A percentile compares a stretch with the other conserved stretches of the same genome.
Conservation (phyloP, 2,329 filamentous ascomycete genomes). For the Fusarium nygamai region DNA sequence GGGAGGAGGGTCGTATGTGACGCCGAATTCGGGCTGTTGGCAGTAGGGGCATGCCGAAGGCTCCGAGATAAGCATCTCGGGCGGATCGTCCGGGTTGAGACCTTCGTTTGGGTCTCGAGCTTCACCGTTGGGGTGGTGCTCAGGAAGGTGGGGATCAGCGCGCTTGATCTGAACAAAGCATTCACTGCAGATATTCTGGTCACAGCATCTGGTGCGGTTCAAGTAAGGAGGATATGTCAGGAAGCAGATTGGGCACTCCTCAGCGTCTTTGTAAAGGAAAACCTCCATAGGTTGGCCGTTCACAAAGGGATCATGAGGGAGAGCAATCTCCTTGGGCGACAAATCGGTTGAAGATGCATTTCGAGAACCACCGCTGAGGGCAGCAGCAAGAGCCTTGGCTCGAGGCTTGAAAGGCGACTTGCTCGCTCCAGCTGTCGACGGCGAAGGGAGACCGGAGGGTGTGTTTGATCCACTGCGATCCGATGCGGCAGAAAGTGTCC, state of each 20-base stretch:
- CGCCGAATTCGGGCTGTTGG: slow-evolving; percentile 91
- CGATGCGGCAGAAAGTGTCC: slow-evolving; percentile 82
- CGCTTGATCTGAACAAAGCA: slow-evolving; percentile 99
- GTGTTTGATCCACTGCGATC: slow-evolving; percentile 72
- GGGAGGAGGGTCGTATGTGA: slow-evolving; percentile 90
- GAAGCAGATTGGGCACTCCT: slow-evolving; percentile 96
- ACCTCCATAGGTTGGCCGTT: slow-evolving; percentile 96
- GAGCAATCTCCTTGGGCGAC: slow-evolving; percentile 77
- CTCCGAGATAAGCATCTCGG: slow-evolving; percentile 83
- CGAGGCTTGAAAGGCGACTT: slow-evolving; percentile 76
- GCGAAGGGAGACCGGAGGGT: slow-evolving; percentile 65
- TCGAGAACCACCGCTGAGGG: slow-evolving; percentile 77
- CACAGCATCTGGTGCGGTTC: slow-evolving; percentile 94
- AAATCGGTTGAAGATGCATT: slow-evolving; percentile 78
- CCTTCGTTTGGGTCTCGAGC: slow-evolving; percentile 50
- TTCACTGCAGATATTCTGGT: slow-evolving; percentile 96
- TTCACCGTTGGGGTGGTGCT: slow-evolving; percentile 70
- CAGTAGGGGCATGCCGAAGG: slow-evolving; percentile 95
- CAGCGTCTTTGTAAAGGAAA: slow-evolving; percentile 89
- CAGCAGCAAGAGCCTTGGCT: slow-evolving; percentile 87
- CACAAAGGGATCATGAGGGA: slow-evolving; percentile 86
- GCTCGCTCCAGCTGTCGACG: slow-evolving; percentile 47
- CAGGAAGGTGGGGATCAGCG: slow-evolving; percentile 87
- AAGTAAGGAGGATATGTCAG: slow-evolving; percentile 94
- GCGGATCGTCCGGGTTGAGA: slow-evolving; percentile 58